These are phyloP conservation scores for Euphorbia pulcherrima DNA, from an alignment of 345 rosid species.

Conservation along the genomic window DNA sequence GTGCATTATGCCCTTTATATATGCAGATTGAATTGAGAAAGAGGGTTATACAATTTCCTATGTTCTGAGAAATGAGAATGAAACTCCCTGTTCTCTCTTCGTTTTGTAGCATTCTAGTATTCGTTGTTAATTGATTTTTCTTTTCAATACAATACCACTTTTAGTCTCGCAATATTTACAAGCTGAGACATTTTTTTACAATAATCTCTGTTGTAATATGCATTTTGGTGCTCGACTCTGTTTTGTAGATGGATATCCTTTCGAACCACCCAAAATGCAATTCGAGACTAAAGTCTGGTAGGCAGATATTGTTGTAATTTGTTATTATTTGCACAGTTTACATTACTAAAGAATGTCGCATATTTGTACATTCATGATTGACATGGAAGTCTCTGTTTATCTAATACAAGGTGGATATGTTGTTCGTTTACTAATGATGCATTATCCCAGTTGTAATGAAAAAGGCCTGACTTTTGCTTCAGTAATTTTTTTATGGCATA, in stretches of 20 bases:
- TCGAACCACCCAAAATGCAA: slow-evolving; percentile 99
- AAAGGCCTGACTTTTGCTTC: not conserved
- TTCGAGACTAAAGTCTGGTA: slow-evolving; percentile 97
- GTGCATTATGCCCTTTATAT: too few relatives aligned
- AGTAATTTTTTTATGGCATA: not conserved
- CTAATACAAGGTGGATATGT: not conserved
- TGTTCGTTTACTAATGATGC: not conserved
- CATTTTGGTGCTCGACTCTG: slow-evolving; percentile 13
- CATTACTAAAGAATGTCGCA: not conserved
- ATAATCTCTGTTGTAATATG: not conserved
- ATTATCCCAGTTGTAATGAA: not conserved
- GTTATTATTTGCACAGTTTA: slow-evolving; percentile 10
- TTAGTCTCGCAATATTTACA: too few relatives aligned
- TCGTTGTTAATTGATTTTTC: too few relatives aligned
- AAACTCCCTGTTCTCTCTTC: not conserved
- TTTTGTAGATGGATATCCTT: slow-evolving; percentile 93
- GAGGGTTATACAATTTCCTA: not conserved
- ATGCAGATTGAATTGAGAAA: not conserved
- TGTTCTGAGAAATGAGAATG: not conserved
- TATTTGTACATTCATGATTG: not conserved
- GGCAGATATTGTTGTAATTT: slow-evolving; percentile 24
- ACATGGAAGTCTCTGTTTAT: not conserved
- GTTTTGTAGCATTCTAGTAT: not conserved
- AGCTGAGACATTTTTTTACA: not conserved
- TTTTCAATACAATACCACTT: not conserved